Evolutionary conservation across 2,329 filamentous ascomycete species (phyloP).

Genomic region (Hymenoscyphus fraxineus): DNA sequence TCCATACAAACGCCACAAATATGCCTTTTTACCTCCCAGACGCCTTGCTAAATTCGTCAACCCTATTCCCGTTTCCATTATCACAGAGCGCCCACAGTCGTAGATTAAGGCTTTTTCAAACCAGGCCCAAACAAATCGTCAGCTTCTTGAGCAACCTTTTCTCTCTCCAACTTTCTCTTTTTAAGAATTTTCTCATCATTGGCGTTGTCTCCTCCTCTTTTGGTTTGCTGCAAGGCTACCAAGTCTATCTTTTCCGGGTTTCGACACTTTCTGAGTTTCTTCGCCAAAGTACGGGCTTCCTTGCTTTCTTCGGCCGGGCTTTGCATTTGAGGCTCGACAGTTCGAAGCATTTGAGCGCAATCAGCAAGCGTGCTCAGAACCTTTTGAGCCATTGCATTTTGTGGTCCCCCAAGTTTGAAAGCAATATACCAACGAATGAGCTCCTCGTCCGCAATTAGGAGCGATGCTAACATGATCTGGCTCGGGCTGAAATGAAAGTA

Average conservation of each 20-base stretch:
- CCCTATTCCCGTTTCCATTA: neutral
- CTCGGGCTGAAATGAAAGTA: conserved; percentile 95
- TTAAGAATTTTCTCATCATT: conserved; percentile 32
- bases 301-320: conserved; percentile 36
- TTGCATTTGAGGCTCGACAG: conserved; percentile 43
- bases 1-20: neutral
- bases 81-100: neutral
- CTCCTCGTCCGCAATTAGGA: conserved; percentile 69
- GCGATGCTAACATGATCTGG: conserved; percentile 84
- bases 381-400: conserved; percentile 40
- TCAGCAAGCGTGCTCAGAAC: conserved; percentile 46
- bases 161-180: conserved; percentile 43
- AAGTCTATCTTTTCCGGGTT: conserved; percentile 73
- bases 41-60: neutral
- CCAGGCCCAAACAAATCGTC: conserved; percentile 35
- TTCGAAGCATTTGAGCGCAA: conserved; percentile 53
- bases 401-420: conserved; percentile 29
- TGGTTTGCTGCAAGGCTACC: conserved; percentile 57
- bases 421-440: conserved; percentile 41
- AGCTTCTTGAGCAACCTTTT: conserved; percentile 35
- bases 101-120: conserved; percentile 19
- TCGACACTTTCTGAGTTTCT: conserved; percentile 68
- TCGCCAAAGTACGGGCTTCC: conserved; percentile 55
- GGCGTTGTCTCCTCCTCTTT: conserved; percentile 46
- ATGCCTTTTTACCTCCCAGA: neutral